Base-by-base conservation (phyloP, 495 filamentous ascomycete genomes). In the Penicillium desertorum region DNA sequence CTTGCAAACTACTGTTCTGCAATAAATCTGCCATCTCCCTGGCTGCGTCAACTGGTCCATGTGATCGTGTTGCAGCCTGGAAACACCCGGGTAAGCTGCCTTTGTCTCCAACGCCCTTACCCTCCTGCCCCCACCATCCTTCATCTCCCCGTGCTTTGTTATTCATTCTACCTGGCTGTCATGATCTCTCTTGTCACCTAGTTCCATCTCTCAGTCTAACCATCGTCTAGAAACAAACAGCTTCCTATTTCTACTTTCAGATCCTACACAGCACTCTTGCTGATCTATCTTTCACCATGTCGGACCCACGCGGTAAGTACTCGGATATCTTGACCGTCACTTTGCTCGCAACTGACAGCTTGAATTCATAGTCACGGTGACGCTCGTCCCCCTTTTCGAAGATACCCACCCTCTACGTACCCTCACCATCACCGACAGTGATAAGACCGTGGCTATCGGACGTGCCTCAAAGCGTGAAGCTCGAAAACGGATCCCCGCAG, bases 391-490 rank as follows among this genome's bases (percentile, higher is more conserved):
- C 25, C 44, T 54, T 30, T 30, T 44, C 64, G 22, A 58, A 71
- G 11, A 61, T 60, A n/a, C 67, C 75, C 37, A 51, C 59, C 54
- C 62, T 67, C 4, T 30, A 65, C 73, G 77, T 20, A 60, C 57
- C 9, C 54, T 79, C 30, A 70, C 56, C 44, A 66, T 78, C 44
- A 60, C 58, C 5, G 41, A 60, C 19, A 45, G 62, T n/a, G 50
- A 64, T 54, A 55, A 42, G 45, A 59, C 27, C 30, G 44, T 60
- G 16, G 78, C 42, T 56, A 72, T 90, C 62, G 87, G 86, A 34
- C 77, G 87, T 62, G 74, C 83, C 14, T 89, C 86, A 2, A 84
- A 83, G 59, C 82, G 79, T 39, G 70, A 76, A 14, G 60, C 45
- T 29, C 85, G 85, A 68, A 77, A 80, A 51, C 73, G 86, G 10